A percentile compares a stretch with the other conserved stretches of the same genome.
These are phyloP conservation scores for Bullera alba DNA, from an alignment of 768 basidiomycete species.

Conservation along the genomic window DNA sequence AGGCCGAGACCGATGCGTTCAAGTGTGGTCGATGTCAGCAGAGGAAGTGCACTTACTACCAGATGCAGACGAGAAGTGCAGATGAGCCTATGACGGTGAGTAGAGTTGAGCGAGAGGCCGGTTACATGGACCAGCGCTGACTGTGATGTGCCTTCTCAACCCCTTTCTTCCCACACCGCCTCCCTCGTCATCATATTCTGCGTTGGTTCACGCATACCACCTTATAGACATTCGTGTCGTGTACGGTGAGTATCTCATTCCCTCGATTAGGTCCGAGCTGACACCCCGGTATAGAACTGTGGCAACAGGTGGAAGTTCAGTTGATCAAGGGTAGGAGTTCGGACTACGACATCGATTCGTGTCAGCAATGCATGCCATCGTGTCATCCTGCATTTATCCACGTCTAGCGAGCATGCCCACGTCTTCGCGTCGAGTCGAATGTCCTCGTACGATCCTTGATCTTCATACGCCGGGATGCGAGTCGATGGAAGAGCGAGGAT, in stretches of 20 bases:
- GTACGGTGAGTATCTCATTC: conserved; percentile 20
- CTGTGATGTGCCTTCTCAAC: conserved; percentile 73
- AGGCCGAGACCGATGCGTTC: conserved; percentile 97
- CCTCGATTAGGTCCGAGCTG: neutral
- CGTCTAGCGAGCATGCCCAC: too few species aligned
- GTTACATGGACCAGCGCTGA: neutral
- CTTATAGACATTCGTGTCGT: too few species aligned
- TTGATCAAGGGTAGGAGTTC: conserved; percentile 7
- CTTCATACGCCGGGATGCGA: too few species aligned
- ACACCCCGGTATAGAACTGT: conserved; percentile 22
- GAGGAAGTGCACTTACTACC: conserved; percentile 69
- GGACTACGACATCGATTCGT: too few species aligned
- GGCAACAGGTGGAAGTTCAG: conserved; percentile 43
- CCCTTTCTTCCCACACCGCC: conserved; percentile 48
- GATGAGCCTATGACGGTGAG: conserved; percentile 97
- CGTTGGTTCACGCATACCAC: neutral
- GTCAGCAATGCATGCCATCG: too few species aligned
- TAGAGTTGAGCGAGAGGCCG: conserved; percentile 11
- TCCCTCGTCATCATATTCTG: neutral
- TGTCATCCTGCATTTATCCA: too few species aligned
- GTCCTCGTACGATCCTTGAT: too few species aligned
- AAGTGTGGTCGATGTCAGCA: conserved; percentile 93
- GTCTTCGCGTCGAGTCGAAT: too few species aligned
- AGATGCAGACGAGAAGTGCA: conserved; percentile 93
- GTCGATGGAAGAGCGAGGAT: too few species aligned